Conservation (phyloP, 345 rosid genomes). For the Noccaea caerulescens region DNA sequence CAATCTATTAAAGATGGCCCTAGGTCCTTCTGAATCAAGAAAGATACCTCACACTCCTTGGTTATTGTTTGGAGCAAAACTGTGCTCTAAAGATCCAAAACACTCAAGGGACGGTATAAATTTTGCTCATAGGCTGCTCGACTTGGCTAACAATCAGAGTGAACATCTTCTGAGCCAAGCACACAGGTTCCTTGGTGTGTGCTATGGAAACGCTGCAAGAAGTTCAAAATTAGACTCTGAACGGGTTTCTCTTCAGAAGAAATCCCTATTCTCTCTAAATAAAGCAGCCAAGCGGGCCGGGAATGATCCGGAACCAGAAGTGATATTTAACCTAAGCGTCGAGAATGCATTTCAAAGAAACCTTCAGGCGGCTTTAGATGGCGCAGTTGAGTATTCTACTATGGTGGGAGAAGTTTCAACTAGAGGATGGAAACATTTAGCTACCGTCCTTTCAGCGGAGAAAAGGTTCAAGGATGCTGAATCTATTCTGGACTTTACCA, state of each 20-base stretch:
- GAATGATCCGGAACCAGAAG: conserved; percentile 55
- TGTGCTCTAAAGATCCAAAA: conserved; percentile 69
- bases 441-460: conserved; percentile 73
- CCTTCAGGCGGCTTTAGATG: conserved; percentile 67
- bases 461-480: conserved; percentile 77
- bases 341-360: conserved; percentile 93
- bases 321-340: conserved; percentile 59
- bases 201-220: conserved; percentile 84
- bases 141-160: conserved; percentile 43
- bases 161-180: conserved; percentile 65
- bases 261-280: conserved; percentile 63
- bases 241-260: conserved; percentile 62
- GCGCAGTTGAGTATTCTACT: conserved; percentile 62
- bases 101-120: conserved; percentile 67
- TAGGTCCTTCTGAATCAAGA: conserved; percentile 73
- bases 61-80: conserved; percentile 76
- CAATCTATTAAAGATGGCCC: conserved; percentile 70
- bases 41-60: conserved; percentile 57
- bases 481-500: conserved; percentile 63
- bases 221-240: conserved; percentile 69
- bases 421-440: conserved; percentile 78
- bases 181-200: conserved; percentile 79
- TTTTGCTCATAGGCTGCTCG: conserved; percentile 59
- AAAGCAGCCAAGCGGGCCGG: conserved; percentile 58
- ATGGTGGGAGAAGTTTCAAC: conserved; percentile 58